Percentiles rank a stretch among this genome's conserved stretches.
phyloP scores from a whole-genome alignment of 345 rosid genomes.

The Dovyalis caffra region DNA sequence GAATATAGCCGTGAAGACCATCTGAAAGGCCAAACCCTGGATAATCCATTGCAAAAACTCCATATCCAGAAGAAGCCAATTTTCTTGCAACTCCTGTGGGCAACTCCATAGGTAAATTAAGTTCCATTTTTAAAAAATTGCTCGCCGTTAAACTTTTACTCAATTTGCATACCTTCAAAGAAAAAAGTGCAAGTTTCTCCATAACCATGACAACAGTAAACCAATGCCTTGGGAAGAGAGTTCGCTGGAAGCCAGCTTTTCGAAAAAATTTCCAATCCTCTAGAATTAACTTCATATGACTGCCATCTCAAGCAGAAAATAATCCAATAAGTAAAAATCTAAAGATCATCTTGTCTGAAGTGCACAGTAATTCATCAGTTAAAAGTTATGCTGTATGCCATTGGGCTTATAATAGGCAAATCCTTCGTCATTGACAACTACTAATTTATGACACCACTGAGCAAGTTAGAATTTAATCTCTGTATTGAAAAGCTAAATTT shows the following conservation, averaged over 20 bases:
- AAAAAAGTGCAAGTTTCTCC: conserved; percentile 30
- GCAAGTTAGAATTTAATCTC: not conserved
- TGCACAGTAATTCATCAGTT: not conserved
- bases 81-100: conserved; percentile 79
- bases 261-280: conserved; percentile 25
- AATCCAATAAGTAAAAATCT: too few relatives aligned
- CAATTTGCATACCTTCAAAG: conserved; percentile 17
- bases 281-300: conserved; percentile 19
- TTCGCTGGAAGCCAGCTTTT: conserved; percentile 28
- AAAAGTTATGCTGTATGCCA: too few relatives aligned
- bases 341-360: too few relatives aligned
- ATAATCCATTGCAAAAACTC: conserved; percentile 93
- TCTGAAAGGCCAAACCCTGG: conserved; percentile 96
- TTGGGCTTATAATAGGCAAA: too few relatives aligned
- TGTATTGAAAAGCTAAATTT: not conserved
- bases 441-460: too few relatives aligned
- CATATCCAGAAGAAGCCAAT: conserved; percentile 73
- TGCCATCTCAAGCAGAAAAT: not conserved
- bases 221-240: conserved; percentile 20
- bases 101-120: not conserved
- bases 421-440: too few relatives aligned
- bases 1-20: conserved; percentile 84
- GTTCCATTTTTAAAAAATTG: not conserved
- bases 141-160: not conserved
- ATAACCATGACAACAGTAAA: conserved; percentile 30